Conservation (phyloP, 2,329 filamentous ascomycete species). For the Scorias spongiosa region DNA sequence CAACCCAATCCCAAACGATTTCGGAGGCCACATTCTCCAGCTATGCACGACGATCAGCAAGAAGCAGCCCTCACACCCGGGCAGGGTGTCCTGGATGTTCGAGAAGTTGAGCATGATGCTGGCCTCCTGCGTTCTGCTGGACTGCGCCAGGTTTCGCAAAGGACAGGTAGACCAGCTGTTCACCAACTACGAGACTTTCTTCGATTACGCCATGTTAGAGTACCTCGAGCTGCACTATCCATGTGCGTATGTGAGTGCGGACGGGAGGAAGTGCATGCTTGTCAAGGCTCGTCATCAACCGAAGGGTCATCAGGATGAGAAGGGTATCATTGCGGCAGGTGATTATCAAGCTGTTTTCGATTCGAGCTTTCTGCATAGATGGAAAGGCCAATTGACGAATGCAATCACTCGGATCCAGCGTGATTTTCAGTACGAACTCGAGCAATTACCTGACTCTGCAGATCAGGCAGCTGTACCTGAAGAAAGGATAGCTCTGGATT, state of each 20-base stretch:
- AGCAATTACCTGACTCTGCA: conserved; percentile 12
- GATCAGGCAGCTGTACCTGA: conserved; percentile 16
- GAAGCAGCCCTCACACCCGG: conserved; percentile 16
- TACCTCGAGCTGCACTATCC: conserved; percentile 33
- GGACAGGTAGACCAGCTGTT: conserved; percentile 25
- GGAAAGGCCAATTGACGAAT: conserved; percentile 16
- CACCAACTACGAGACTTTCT: conserved; percentile 27
- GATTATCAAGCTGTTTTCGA: conserved; percentile 25
- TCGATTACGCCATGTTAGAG: conserved; percentile 28
- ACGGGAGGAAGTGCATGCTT: conserved; percentile 16
- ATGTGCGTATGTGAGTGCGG: conserved; percentile 26
- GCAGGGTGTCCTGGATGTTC: conserved; percentile 25
- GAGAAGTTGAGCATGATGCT: conserved; percentile 32
- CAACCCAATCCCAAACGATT: conserved; percentile 31
- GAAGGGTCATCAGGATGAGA: conserved; percentile 28
- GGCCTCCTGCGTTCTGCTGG: conserved; percentile 36
- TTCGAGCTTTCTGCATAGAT: conserved; percentile 14
- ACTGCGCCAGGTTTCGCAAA: conserved; percentile 26
- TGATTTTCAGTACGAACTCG: conserved; percentile 18
- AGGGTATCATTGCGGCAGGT: conserved; percentile 30
- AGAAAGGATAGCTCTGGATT: conserved; percentile 15
- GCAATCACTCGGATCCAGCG: conserved; percentile 15
- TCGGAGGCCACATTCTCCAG: conserved; percentile 36
- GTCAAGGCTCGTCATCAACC: conserved; percentile 18
- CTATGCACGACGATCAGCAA: conserved; percentile 29